Base-by-base conservation (phyloP, 148 eudicot species). In the Vaccinium darrowii region DNA sequence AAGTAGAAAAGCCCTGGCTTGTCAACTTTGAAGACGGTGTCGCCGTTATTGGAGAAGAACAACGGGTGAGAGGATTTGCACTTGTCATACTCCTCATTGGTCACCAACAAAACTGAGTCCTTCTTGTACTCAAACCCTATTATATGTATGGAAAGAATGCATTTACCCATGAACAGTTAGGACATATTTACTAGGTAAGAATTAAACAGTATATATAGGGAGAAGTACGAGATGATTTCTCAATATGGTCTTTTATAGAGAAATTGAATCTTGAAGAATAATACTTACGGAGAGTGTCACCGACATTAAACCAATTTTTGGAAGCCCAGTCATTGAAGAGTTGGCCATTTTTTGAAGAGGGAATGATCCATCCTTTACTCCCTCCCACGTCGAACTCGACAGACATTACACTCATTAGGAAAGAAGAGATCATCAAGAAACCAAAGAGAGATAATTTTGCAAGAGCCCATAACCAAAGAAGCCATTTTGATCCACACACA, bases 231-330 rank as follows among this genome's bases (percentile, higher is more conserved):
- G 54, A 52, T 52, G 54, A 52, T 52, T 51, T 7, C 8, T 51
- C 53, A 51, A 51, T 51, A 10, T 51, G 53, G 8, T 7, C 5
- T 51, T 51, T 52, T 52, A 52, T 11, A 52, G 12, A 52, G 10
- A 52, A 52, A 52, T 52, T 52, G 54, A 52, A 52, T 52, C 54
- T 52, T 52, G 54, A 36, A 9, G 6, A 81, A 8, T 75, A 72
- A 12, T 83, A 92, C 95, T 89, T 93, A 93, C 95, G 85, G 8
- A 93, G 88, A 76, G 92, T 87, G 83, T 91, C 94, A 36, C 87
- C 84, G 43, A 90, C 88, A 75, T 87, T 80, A 56, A 93, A 93
- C 75, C 95, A 82, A 56, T 91, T 90, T 0, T 85, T 67, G 13
- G 91, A 86, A 52, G 95, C 95, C 95, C 95, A 93, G 0, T 88